These are phyloP conservation scores for Neurospora sp. DNA, from an alignment of 495 filamentous ascomycete species.

Conservation along the genomic window DNA sequence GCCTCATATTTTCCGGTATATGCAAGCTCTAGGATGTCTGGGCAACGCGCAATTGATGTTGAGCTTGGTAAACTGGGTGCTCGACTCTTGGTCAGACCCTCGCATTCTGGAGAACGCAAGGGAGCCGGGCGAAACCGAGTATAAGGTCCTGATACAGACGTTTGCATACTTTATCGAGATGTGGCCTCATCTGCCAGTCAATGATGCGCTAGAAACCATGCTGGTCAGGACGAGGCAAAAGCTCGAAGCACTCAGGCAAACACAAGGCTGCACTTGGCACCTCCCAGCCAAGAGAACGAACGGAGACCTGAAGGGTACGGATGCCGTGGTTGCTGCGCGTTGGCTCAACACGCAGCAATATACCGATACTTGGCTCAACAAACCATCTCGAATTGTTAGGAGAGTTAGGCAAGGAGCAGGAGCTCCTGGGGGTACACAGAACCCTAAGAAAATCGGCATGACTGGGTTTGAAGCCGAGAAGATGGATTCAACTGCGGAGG, in stretches of 20 bases:
- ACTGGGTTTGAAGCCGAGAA: not conserved
- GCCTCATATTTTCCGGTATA: slow-evolving; percentile 25
- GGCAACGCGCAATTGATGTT: slow-evolving; percentile 26
- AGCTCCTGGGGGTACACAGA: not conserved
- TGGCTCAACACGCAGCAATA: slow-evolving; percentile 1
- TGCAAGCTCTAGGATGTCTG: slow-evolving; percentile 26
- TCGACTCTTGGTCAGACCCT: slow-evolving; percentile 21
- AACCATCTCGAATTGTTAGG: not conserved
- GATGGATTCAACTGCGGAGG: not conserved
- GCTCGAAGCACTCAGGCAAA: slow-evolving; percentile 12
- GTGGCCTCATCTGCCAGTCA: slow-evolving; percentile 13
- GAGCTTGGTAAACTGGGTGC: slow-evolving; percentile 28
- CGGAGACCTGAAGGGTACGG: slow-evolving; percentile 1
- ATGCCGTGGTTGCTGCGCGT: not conserved
- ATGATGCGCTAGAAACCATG: slow-evolving; percentile 15
- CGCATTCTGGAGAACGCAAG: slow-evolving; percentile 25
- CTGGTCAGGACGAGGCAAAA: not conserved
- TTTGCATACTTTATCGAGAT: slow-evolving; percentile 26
- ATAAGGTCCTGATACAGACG: slow-evolving; percentile 19
- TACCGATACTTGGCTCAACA: not conserved
- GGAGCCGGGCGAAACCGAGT: slow-evolving; percentile 13
- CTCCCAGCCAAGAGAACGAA: slow-evolving; percentile 7
- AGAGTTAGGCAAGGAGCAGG: not conserved
- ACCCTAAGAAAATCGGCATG: not conserved
- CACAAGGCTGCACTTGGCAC: slow-evolving; percentile 14